phyloP scores from a whole-genome alignment of 352 stramenopile genomes.

The Phytophthora constricta region DNA sequence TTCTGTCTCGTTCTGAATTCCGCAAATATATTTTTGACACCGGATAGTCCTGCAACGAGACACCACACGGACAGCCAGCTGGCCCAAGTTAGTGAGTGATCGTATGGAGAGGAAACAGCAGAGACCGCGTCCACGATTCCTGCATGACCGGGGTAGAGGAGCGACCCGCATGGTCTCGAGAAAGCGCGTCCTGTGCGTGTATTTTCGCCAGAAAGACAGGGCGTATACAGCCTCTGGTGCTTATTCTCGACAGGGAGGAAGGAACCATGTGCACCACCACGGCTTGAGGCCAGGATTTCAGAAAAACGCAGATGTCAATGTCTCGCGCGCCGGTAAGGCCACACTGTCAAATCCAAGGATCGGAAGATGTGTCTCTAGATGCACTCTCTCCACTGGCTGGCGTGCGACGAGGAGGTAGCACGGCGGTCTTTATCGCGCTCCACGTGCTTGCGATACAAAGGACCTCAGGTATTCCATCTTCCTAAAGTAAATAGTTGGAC shows the following conservation, averaged over 20 bases:
- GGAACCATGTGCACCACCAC: too few relatives aligned
- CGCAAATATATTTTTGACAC: background rate
- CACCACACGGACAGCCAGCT: background rate
- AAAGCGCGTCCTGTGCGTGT: too few relatives aligned
- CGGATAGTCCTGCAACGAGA: background rate
- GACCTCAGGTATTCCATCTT: background rate
- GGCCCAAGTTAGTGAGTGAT: background rate
- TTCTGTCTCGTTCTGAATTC: too few relatives aligned
- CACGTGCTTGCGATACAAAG: constrained; percentile 24
- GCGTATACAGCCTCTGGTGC: constrained; percentile 14
- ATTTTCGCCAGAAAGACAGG: too few relatives aligned
- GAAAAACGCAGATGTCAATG: constrained; percentile 32
- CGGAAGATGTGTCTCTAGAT: constrained; percentile 8
- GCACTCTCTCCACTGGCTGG: constrained; percentile 16
- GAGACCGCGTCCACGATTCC: too few relatives aligned
- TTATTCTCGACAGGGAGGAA: too few relatives aligned
- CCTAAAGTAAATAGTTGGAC: constrained; percentile 10
- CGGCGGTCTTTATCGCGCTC: background rate
- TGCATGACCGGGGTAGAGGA: background rate
- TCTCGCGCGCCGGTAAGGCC: constrained; percentile 17
- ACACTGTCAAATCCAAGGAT: constrained; percentile 32
- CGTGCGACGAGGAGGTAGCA: constrained; percentile 26
- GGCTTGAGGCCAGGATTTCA: constrained; percentile 12
- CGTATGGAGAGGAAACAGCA: background rate
- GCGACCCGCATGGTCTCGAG: background rate